Conservation (phyloP, 129 eudicot species). For the Mikania micrantha region DNA sequence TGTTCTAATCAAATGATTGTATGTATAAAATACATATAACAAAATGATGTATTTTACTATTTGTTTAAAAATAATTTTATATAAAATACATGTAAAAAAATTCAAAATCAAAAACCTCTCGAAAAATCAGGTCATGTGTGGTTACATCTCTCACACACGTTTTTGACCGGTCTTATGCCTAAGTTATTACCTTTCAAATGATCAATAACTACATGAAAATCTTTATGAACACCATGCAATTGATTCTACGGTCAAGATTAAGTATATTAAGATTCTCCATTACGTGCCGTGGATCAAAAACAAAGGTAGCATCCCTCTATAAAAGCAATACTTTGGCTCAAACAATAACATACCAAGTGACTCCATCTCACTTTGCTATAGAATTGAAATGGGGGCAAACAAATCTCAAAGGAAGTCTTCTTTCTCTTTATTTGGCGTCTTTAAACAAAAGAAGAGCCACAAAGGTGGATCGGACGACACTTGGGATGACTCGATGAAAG, state of each 20-base stretch:
- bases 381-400: slow-evolving; percentile 17
- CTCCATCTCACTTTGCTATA: slow-evolving; percentile 5
- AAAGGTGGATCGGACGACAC: slow-evolving; percentile 4
- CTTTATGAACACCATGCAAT: slow-evolving; percentile 1
- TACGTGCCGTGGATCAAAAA: slow-evolving; percentile 12
- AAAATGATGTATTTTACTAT: too few relatives aligned
- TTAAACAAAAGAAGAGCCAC: slow-evolving; percentile 24
- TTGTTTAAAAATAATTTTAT: too few relatives aligned
- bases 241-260: slow-evolving; percentile 8
- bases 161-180: too few relatives aligned
- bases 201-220: background rate
- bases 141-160: too few relatives aligned
- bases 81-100: too few relatives aligned
- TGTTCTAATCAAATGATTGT: too few relatives aligned
- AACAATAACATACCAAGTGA: background rate
- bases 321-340: slow-evolving; percentile 10
- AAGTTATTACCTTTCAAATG: slow-evolving; percentile 4
- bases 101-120: too few relatives aligned
- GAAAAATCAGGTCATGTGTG: too few relatives aligned
- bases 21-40: too few relatives aligned
- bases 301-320: slow-evolving; percentile 8
- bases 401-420: slow-evolving; percentile 25
- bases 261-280: slow-evolving; percentile 12
- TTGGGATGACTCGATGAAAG: slow-evolving; percentile 37
- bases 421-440: slow-evolving; percentile 22